phyloP scores from a whole-genome alignment of 192 early-diverging fungal genomes.

The Rhizophlyctis rosea region DNA sequence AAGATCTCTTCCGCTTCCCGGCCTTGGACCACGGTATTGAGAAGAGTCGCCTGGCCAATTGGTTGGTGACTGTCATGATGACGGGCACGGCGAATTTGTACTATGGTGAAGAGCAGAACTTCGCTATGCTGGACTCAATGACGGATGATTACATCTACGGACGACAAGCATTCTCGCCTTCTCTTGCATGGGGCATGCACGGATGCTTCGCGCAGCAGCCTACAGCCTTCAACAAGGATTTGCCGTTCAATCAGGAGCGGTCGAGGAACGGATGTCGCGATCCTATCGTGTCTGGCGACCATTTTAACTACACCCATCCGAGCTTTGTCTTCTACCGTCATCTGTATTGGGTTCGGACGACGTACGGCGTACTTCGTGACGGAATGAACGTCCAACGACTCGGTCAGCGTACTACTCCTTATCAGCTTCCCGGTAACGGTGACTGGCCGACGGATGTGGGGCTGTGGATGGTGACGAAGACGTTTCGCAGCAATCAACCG shows the following conservation, averaged over 20 bases:
- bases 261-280: not conserved
- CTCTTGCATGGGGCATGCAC: slow-evolving; percentile 4
- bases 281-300: not conserved
- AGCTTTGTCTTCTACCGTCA: not conserved
- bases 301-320: slow-evolving; percentile 5
- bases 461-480: no score
- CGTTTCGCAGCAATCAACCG: no score
- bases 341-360: not conserved
- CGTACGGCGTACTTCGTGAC: not conserved
- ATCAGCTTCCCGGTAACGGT: not conserved
- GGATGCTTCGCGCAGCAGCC: slow-evolving; percentile 4
- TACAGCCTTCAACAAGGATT: no score
- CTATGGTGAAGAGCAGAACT: slow-evolving; percentile 9
- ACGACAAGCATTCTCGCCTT: not conserved
- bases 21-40: not conserved
- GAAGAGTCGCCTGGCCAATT: not conserved
- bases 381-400: not conserved
- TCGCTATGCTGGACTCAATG: slow-evolving; percentile 2
- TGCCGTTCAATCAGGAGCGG: not conserved
- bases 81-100: slow-evolving; percentile 3
- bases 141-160: slow-evolving; percentile 12
- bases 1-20: slow-evolving; percentile 8
- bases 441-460: not conserved
- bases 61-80: not conserved
- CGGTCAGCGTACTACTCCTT: no score